These are phyloP conservation scores for Phytophthora kernoviae DNA, from an alignment of 352 stramenopile species.

Conservation along the genomic window DNA sequence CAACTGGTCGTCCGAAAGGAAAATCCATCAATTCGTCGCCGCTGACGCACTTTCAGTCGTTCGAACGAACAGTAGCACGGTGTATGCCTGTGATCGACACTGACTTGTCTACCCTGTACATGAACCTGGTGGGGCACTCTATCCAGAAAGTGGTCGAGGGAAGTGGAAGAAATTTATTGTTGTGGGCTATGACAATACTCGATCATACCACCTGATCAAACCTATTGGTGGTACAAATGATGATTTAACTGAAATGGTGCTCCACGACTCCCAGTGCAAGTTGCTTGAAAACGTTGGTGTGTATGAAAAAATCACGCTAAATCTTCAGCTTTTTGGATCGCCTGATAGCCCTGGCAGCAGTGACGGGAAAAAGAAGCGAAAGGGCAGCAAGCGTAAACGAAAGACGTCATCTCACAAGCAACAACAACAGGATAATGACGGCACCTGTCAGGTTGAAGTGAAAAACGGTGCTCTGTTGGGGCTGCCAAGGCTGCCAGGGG, in stretches of 20 bases:
- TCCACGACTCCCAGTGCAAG: slow-evolving; percentile 84
- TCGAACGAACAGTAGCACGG: slow-evolving; percentile 77
- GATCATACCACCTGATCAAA: slow-evolving; percentile 67
- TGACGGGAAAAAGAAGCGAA: slow-evolving; percentile 62
- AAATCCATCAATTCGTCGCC: slow-evolving; percentile 74
- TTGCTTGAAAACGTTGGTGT: slow-evolving; percentile 53
- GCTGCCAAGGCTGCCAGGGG: slow-evolving; percentile 46
- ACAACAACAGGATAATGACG: slow-evolving; percentile 19
- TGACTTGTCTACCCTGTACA: slow-evolving; percentile 60
- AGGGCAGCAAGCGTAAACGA: slow-evolving; percentile 65
- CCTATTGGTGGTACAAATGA: slow-evolving; percentile 41
- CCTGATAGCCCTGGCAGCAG: slow-evolving; percentile 9
- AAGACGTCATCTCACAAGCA: slow-evolving; percentile 33
- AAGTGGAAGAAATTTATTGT: slow-evolving; percentile 84
- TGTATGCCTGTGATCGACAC: slow-evolving; percentile 59
- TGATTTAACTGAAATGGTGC: slow-evolving; percentile 63
- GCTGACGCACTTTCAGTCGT: slow-evolving; percentile 87
- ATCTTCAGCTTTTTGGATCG: slow-evolving; percentile 58
- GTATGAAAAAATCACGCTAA: slow-evolving; percentile 46
- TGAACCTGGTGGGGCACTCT: slow-evolving; percentile 69
- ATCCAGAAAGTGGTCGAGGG: slow-evolving; percentile 78
- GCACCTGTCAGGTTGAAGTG: slow-evolving; percentile 54
- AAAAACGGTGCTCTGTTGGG: slow-evolving; percentile 42
- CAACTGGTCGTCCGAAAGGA: slow-evolving; percentile 12
- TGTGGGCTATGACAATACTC: slow-evolving; percentile 63